These are phyloP conservation scores for Allantophomopsis lycopodina DNA, from an alignment of 2,329 filamentous ascomycete species.

Conservation along the genomic window DNA sequence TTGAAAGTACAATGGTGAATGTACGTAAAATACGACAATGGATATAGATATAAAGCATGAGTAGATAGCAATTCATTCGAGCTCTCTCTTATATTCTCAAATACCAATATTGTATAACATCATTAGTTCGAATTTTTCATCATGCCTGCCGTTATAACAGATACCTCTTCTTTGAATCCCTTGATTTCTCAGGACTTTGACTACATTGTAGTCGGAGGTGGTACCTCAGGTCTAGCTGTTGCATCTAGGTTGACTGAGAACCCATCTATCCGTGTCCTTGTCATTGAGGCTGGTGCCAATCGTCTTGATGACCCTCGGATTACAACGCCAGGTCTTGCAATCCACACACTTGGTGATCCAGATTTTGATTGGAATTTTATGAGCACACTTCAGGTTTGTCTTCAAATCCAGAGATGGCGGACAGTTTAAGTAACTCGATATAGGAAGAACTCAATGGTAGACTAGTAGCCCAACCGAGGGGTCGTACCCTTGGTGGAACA, in stretches of 20 bases:
- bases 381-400: constrained; percentile 9
- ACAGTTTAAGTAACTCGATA: constrained; percentile 15
- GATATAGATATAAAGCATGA: no score
- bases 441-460: constrained; percentile 28
- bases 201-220: constrained; percentile 47
- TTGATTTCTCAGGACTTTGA: constrained; percentile 32
- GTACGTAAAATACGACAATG: no score
- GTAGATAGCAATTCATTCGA: no score
- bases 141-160: no score
- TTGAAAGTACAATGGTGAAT: no score
- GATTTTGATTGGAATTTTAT: constrained; percentile 39
- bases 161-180: constrained; percentile 19
- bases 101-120: no score
- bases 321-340: constrained; percentile 39
- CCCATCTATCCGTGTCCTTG: constrained; percentile 32
- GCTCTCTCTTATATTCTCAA: no score
- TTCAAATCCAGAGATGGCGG: no score
- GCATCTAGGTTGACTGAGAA: constrained; percentile 32
- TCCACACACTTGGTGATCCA: constrained; percentile 29
- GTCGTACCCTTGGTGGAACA: constrained; percentile 35
- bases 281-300: constrained; percentile 42
- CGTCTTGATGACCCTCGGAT: constrained; percentile 32
- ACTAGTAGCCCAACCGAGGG: constrained; percentile 32
- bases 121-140: no score
- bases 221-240: constrained; percentile 41